Percentiles rank a stretch among this genome's conserved stretches.
Conservation (phyloP, 306 rosid species). For the Quercus rubra region DNA sequence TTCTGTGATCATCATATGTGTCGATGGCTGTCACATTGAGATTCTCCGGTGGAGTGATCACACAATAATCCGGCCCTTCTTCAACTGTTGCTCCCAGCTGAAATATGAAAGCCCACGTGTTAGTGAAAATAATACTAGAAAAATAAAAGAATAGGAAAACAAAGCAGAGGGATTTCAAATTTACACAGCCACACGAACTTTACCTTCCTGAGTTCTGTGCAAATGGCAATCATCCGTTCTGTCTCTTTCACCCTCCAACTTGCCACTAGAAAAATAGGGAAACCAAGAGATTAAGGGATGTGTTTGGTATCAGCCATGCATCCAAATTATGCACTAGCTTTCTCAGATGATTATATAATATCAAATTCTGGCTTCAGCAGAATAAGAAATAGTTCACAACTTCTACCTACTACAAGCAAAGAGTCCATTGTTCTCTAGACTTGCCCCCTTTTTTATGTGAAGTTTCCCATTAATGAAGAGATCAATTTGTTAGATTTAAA, state of each 20-base stretch:
- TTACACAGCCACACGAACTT: constrained; percentile 17
- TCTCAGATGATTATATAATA: not conserved
- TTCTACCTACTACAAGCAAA: not conserved
- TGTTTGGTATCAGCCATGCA: not conserved
- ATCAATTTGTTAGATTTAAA: not conserved
- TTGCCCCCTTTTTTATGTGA: too few relatives aligned
- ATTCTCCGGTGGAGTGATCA: constrained; percentile 94
- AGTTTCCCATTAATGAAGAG: not conserved
- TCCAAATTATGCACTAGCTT: not conserved
- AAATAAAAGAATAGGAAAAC: not conserved
- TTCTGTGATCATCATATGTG: constrained; percentile 97
- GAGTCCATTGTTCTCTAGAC: too few relatives aligned
- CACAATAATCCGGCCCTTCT: constrained; percentile 96
- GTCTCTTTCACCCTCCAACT: constrained; percentile 99
- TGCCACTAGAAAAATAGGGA: constrained; percentile 63
- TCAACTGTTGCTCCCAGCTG: constrained; percentile 98
- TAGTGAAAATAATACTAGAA: not conserved
- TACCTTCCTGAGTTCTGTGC: constrained; percentile 99
- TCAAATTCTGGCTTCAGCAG: not conserved
- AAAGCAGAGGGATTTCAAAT: constrained; percentile 7
- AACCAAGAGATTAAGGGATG: constrained; percentile 12
- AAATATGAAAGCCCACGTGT: constrained; percentile 12
- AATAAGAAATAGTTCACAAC: not conserved
- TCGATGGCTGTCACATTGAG: constrained; percentile 70
- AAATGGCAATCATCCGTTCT: constrained; percentile 96